phyloP scores from a whole-genome alignment of 2,329 filamentous ascomycete genomes.

The Shiraia sp. region DNA sequence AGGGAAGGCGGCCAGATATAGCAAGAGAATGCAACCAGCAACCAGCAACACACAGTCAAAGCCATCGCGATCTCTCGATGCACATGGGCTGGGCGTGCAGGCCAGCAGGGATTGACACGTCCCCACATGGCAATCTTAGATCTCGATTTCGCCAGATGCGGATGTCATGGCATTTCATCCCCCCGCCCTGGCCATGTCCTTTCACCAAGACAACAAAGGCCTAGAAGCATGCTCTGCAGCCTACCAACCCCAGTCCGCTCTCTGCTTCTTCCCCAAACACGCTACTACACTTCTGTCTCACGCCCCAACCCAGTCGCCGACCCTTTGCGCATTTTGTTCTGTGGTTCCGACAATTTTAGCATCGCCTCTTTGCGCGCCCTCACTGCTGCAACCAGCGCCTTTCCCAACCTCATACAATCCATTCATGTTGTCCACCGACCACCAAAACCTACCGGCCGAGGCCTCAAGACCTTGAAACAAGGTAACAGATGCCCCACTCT shows the following conservation, averaged over 20 bases:
- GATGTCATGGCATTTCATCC: constrained; percentile 5
- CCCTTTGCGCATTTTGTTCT: constrained; percentile 86
- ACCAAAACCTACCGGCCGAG: constrained; percentile 76
- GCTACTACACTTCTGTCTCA: constrained; percentile 14
- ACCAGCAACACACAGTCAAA: not conserved
- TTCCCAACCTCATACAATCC: constrained; percentile 55
- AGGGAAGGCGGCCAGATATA: not conserved
- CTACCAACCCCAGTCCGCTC: constrained; percentile 27
- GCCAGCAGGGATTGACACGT: not conserved
- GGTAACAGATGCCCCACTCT: constrained; percentile 51
- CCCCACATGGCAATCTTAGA: not conserved
- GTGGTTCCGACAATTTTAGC: constrained; percentile 91
- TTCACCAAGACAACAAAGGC: not conserved
- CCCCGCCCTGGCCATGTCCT: not conserved
- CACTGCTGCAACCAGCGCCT: constrained; percentile 57
- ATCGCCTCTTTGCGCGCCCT: constrained; percentile 74
- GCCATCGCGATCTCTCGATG: not conserved
- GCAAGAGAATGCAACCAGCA: not conserved
- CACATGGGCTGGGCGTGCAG: not conserved
- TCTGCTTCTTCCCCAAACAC: constrained; percentile 7
- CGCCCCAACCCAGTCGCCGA: constrained; percentile 22
- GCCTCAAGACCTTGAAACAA: constrained; percentile 68
- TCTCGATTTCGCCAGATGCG: constrained; percentile 1
- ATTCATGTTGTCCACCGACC: constrained; percentile 86
- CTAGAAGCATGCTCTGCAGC: constrained; percentile 22